These are phyloP conservation scores for Aspergillus ruber DNA, from an alignment of 2,329 filamentous ascomycete genomes.

Conservation along the genomic window DNA sequence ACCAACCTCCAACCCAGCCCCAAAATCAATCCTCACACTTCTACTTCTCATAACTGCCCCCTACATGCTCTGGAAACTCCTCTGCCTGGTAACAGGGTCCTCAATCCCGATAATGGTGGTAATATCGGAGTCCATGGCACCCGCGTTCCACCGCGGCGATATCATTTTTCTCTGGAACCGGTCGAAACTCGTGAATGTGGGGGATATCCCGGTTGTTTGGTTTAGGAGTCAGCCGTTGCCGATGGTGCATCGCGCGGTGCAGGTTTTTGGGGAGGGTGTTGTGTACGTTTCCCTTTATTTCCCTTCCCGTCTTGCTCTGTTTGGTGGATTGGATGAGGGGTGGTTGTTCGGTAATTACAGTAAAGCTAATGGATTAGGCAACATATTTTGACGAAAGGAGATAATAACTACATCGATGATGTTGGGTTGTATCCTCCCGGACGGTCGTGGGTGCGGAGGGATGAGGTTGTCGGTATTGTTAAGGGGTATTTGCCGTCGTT, in stretches of 20 bases:
- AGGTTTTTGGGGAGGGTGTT: conserved; percentile 1
- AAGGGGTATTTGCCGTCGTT: conserved; percentile 2
- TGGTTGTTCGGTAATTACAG: not conserved
- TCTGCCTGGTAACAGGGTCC: conserved; percentile 3
- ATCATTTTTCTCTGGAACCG: conserved; percentile 3
- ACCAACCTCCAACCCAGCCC: not conserved
- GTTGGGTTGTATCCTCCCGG: conserved; percentile 3
- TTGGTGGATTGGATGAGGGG: no score
- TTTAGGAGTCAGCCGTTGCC: not conserved
- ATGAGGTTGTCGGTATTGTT: conserved; percentile 4
- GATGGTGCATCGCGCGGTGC: conserved; percentile 4
- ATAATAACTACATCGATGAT: conserved; percentile 6
- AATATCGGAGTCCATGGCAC: conserved; percentile 9
- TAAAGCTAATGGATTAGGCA: not conserved
- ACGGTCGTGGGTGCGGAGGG: not conserved
- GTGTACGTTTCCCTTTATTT: not conserved
- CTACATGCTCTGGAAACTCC: conserved; percentile 6
- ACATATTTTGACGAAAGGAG: conserved; percentile 4
- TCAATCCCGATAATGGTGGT: conserved; percentile 7
- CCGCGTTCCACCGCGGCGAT: conserved; percentile 6
- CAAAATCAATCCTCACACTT: not conserved
- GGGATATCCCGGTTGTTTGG: conserved; percentile 4
- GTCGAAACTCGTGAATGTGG: not conserved
- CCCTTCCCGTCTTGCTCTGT: not conserved
- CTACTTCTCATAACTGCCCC: not conserved